Conservation (phyloP, 805 yeast genomes). For the Millerozyma miso region DNA sequence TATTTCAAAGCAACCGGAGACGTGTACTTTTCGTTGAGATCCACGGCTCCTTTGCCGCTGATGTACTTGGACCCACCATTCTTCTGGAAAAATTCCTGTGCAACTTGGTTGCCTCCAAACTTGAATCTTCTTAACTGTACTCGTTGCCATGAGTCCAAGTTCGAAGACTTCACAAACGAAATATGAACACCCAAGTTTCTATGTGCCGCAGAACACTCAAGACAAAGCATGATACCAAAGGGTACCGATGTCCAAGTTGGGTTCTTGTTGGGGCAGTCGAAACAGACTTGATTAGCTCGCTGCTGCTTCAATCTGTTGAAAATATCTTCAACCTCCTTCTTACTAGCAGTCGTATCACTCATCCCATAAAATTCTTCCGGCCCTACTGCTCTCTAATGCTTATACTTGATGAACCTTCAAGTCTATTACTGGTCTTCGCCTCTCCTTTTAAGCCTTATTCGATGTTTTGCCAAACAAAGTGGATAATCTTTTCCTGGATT, state of each 20-base stretch:
- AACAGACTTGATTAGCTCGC: conserved; percentile 79
- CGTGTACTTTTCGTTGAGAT: conserved; percentile 75
- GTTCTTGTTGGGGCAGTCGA: conserved; percentile 89
- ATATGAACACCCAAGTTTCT: conserved; percentile 95
- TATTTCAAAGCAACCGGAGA: conserved; percentile 76
- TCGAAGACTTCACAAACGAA: conserved; percentile 88
- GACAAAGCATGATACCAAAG: conserved; percentile 86
- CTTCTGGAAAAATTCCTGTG: conserved; percentile 76
- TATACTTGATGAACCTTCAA: neutral
- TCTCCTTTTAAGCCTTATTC: neutral
- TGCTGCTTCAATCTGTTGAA: conserved; percentile 60
- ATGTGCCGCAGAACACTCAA: conserved; percentile 94
- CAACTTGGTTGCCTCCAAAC: conserved; percentile 87
- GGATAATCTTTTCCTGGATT: neutral
- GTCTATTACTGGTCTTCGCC: neutral
- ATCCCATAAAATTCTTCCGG: conserved; percentile 10
- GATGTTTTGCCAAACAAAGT: neutral
- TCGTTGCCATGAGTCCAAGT: conserved; percentile 91
- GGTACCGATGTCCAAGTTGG: conserved; percentile 99
- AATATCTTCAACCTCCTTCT: conserved; percentile 64
- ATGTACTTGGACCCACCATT: conserved; percentile 80
- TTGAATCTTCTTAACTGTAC: conserved; percentile 88
- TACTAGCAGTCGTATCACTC: conserved; percentile 54
- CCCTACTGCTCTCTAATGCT: neutral
- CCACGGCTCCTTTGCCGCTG: conserved; percentile 38